These are phyloP conservation scores for Gastrodia elata DNA, from an alignment of 106 monocot genomes.

Conservation along the genomic window DNA sequence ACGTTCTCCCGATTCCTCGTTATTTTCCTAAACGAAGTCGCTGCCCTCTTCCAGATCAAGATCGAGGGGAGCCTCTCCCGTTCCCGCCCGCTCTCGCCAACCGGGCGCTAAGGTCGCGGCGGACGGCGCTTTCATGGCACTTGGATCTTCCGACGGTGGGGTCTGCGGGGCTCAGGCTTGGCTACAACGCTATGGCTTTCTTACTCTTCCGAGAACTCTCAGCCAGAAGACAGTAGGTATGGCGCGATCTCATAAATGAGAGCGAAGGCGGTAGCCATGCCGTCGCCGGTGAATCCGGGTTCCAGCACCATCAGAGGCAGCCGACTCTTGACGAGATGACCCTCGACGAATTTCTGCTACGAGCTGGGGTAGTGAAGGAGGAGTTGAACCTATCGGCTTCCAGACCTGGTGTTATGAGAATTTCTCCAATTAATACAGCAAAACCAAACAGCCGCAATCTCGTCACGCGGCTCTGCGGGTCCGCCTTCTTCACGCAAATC, in stretches of 20 bases:
- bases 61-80: slow-evolving; percentile 33
- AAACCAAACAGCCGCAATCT: no score
- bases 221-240: slow-evolving; percentile 71
- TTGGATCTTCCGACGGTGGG: slow-evolving; percentile 4
- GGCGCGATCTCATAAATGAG: slow-evolving; percentile 31
- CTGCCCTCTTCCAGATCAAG: no score
- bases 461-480: no score
- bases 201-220: slow-evolving; percentile 61
- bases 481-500: no score
- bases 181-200: slow-evolving; percentile 63
- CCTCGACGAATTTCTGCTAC: slow-evolving; percentile 68
- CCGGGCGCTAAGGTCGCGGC: no score
- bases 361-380: slow-evolving; percentile 41
- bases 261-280: not conserved
- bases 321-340: slow-evolving; percentile 70
- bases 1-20: no score
- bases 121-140: no score
- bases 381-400: not conserved
- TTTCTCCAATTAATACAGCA: no score
- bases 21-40: no score
- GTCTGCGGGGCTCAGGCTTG: not conserved
- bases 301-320: slow-evolving; percentile 26
- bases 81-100: no score
- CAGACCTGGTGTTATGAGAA: not conserved
- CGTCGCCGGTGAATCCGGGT: not conserved